These are phyloP conservation scores for Coemansia sp. DNA, from an alignment of 192 early-diverging fungal species.

Conservation along the genomic window DNA sequence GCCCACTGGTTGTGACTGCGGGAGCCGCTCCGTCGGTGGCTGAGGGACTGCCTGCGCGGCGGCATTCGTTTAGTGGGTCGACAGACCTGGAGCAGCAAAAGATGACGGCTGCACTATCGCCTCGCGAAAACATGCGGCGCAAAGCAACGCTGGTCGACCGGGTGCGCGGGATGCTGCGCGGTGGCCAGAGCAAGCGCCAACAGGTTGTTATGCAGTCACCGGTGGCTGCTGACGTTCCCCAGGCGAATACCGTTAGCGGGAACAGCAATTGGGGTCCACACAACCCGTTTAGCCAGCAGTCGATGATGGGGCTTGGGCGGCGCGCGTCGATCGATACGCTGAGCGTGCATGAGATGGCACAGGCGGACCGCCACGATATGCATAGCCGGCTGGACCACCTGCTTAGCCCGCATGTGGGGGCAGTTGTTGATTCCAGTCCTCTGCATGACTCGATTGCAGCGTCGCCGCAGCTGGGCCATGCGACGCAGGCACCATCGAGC, in stretches of 20 bases:
- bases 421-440: background rate
- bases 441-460: slow-evolving; percentile 7
- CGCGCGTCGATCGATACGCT: slow-evolving; percentile 45
- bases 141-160: slow-evolving; percentile 37
- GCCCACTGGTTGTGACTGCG: background rate
- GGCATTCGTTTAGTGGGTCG: slow-evolving; percentile 51
- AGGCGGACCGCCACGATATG: slow-evolving; percentile 33
- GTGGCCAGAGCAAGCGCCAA: background rate
- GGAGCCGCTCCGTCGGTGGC: no score
- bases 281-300: slow-evolving; percentile 21
- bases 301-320: slow-evolving; percentile 4
- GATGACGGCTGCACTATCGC: slow-evolving; percentile 35
- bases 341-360: slow-evolving; percentile 49
- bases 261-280: slow-evolving; percentile 11
- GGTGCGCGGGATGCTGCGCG: slow-evolving; percentile 32
- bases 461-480: background rate
- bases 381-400: slow-evolving; percentile 38
- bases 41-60: slow-evolving; percentile 17
- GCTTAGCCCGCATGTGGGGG: slow-evolving; percentile 16
- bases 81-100: slow-evolving; percentile 42
- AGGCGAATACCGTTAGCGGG: background rate
- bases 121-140: slow-evolving; percentile 37
- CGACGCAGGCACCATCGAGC: slow-evolving; percentile 26
- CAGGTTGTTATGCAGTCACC: no score
- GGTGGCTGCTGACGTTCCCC: no score